Evolutionary conservation across 108 stramenopile genomes (phyloP).

Genomic region (Skeletonema tropicum): DNA sequence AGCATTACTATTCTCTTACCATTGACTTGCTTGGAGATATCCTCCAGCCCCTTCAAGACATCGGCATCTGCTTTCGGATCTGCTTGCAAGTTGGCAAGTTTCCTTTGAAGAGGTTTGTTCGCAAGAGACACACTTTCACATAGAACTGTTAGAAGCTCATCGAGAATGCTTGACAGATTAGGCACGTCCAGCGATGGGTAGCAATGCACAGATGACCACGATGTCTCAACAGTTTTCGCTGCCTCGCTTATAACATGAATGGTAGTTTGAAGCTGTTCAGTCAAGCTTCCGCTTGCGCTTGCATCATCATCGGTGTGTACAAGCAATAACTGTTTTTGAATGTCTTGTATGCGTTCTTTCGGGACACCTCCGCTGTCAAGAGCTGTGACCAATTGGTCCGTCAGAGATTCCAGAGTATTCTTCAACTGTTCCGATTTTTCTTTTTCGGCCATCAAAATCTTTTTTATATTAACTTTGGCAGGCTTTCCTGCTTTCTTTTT

Average conservation of each 20-base stretch:
- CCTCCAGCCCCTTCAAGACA: conserved; percentile 1
- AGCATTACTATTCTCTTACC: not conserved
- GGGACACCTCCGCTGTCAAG: conserved; percentile 33
- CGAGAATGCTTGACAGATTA: conserved; percentile 8
- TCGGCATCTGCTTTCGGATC: conserved; percentile 32
- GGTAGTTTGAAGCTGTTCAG: conserved; percentile 1
- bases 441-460: conserved; percentile 4
- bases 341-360: conserved; percentile 1
- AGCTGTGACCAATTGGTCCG: conserved; percentile 2
- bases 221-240: conserved; percentile 3
- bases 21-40: conserved; percentile 8
- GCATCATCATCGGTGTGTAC: not conserved
- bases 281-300: not conserved
- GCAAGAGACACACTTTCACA: conserved; percentile 18
- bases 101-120: conserved; percentile 24
- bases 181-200: conserved; percentile 29
- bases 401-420: conserved; percentile 7
- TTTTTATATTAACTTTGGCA: not conserved
- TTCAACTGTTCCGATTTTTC: conserved; percentile 13
- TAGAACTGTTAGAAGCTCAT: conserved; percentile 27
- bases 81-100: conserved; percentile 15
- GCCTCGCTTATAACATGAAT: conserved; percentile 4
- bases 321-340: not conserved
- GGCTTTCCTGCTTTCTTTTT: conserved; percentile 8
- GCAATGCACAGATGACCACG: conserved; percentile 25